A percentile compares a stretch with the other conserved stretches of the same genome.
Conservation (phyloP, 768 basidiomycete species). For the Pulveroboletus sp. region DNA sequence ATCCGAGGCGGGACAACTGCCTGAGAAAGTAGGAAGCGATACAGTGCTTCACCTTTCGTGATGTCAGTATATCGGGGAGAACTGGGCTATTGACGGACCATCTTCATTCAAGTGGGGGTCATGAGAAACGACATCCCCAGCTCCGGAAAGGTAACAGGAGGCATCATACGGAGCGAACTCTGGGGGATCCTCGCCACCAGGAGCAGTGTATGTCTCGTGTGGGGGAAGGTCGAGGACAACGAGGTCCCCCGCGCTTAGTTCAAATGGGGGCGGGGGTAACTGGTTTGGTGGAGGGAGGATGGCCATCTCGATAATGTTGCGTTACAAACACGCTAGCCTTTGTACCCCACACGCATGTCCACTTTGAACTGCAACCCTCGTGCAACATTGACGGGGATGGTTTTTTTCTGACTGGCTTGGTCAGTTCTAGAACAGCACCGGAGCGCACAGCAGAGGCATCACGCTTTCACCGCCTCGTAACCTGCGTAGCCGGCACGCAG, state of each 20-base stretch:
- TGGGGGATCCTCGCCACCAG: slow-evolving; percentile 51
- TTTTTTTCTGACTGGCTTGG: not conserved
- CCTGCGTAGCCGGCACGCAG: slow-evolving; percentile 8
- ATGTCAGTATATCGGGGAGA: slow-evolving; percentile 2
- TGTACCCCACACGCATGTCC: not conserved
- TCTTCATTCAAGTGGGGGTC: slow-evolving; percentile 66
- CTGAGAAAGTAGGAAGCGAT: slow-evolving; percentile 65
- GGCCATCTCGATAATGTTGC: slow-evolving; percentile 1
- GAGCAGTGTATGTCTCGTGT: slow-evolving; percentile 17
- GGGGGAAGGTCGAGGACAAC: slow-evolving; percentile 23
- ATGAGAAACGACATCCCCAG: slow-evolving; percentile 60
- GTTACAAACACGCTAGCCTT: not conserved
- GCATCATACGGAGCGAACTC: slow-evolving; percentile 60
- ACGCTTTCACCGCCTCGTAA: slow-evolving; percentile 2
- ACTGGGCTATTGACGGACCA: slow-evolving; percentile 32
- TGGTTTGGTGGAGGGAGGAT: slow-evolving; percentile 5
- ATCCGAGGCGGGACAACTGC: slow-evolving; percentile 42
- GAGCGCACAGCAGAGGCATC: slow-evolving; percentile 2
- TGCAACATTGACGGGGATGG: not conserved
- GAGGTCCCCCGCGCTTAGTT: slow-evolving; percentile 23
- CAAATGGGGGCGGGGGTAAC: slow-evolving; percentile 23
- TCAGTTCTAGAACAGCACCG: slow-evolving; percentile 2
- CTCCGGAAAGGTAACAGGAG: slow-evolving; percentile 45
- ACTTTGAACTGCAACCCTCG: not conserved
- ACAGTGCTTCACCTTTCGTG: slow-evolving; percentile 58